phyloP scores from a whole-genome alignment of 257 asterid genomes.

The Nemophila menziesii region DNA sequence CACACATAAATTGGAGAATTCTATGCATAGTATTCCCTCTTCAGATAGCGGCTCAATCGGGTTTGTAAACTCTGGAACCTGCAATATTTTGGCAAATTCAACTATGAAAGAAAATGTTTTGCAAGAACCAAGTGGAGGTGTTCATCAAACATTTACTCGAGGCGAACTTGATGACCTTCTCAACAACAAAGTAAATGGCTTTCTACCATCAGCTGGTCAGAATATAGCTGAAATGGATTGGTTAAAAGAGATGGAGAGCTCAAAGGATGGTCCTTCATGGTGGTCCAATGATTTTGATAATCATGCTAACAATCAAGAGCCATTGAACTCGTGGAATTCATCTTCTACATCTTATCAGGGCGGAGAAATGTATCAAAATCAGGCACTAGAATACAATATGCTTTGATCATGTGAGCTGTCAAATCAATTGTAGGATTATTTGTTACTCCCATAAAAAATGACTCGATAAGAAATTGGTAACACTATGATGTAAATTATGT shows the following conservation, averaged over 20 bases:
- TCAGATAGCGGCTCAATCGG: conserved; percentile 16
- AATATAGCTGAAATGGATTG: conserved; percentile 35
- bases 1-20: conserved; percentile 6
- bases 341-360: conserved; percentile 30
- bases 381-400: conserved; percentile 33
- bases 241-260: conserved; percentile 30
- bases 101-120: background rate
- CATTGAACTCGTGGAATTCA: conserved; percentile 55
- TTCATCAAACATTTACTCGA: conserved; percentile 26
- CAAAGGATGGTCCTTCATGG: conserved; percentile 38
- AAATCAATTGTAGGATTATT: conserved; percentile 14
- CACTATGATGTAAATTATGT: conserved; percentile 38
- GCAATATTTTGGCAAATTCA: conserved; percentile 5
- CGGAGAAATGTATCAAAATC: conserved; percentile 41
- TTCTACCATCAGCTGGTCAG: conserved; percentile 9
- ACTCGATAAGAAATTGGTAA: conserved; percentile 4
- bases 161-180: conserved; percentile 47
- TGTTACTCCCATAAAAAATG: conserved; percentile 15
- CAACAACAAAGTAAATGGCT: conserved; percentile 18
- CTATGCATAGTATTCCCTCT: conserved; percentile 13
- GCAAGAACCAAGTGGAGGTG: conserved; percentile 10
- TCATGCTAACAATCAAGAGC: conserved; percentile 24
- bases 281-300: conserved; percentile 66
- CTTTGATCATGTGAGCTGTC: conserved; percentile 9
- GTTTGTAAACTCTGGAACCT: background rate